Evolutionary conservation across 2,329 filamentous ascomycete species (phyloP).

Genomic region (Fusarium cyanostomum): DNA sequence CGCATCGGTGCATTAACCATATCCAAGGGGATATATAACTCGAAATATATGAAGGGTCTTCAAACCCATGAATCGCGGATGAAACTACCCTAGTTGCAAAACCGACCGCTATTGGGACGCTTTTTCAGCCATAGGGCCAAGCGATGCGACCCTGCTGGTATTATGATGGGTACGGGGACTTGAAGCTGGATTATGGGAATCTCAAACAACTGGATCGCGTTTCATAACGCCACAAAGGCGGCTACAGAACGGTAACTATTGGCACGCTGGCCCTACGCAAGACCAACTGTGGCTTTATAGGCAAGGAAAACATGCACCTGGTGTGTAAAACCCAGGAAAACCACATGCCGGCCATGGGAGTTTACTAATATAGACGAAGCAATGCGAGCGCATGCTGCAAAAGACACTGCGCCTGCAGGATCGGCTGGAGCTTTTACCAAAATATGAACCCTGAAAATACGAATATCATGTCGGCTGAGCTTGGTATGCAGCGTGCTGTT

Average conservation of each 20-base stretch:
- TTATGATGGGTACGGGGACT: slow-evolving; percentile 15
- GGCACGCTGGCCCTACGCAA: slow-evolving; percentile 25
- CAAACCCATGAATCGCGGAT: slow-evolving; percentile 10
- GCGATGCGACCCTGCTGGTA: slow-evolving; percentile 27
- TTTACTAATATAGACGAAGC: too few relatives aligned
- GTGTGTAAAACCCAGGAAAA: not conserved
- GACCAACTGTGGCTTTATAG: not conserved
- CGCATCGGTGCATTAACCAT: slow-evolving; percentile 21
- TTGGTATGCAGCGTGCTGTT: too few relatives aligned
- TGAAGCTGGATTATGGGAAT: slow-evolving; percentile 21
- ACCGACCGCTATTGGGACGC: slow-evolving; percentile 22
- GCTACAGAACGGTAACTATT: slow-evolving; percentile 32
- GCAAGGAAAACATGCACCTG: slow-evolving; percentile 5
- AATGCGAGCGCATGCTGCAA: too few relatives aligned
- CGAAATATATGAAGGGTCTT: slow-evolving; percentile 20
- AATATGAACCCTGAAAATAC: too few relatives aligned
- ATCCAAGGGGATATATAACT: slow-evolving; percentile 22
- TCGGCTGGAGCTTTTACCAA: too few relatives aligned
- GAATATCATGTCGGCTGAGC: too few relatives aligned
- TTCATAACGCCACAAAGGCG: slow-evolving; percentile 21
- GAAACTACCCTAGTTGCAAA: slow-evolving; percentile 30
- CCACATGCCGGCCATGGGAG: not conserved
- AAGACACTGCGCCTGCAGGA: too few relatives aligned
- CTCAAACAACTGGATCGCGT: slow-evolving; percentile 30
- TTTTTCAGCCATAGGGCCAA: slow-evolving; percentile 29